Evolutionary conservation across 805 yeast genomes (phyloP).

Genomic region (Clavispora fructus): DNA sequence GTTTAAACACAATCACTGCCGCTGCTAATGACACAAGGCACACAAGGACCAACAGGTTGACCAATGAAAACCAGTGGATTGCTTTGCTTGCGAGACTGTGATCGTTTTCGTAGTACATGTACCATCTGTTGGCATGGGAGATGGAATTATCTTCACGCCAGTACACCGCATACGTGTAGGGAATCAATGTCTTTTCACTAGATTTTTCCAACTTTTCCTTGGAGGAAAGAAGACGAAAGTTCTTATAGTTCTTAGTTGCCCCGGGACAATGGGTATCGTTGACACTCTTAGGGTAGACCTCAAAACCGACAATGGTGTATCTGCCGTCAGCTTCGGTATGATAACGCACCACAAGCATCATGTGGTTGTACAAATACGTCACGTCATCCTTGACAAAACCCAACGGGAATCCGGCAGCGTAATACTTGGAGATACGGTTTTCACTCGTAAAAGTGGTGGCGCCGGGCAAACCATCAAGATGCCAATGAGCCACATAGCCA

Average conservation of each 20-base stretch:
- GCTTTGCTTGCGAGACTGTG: conserved; percentile 36
- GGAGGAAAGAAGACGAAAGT: conserved; percentile 45
- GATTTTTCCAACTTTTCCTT: conserved; percentile 20
- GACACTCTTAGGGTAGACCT: conserved; percentile 82
- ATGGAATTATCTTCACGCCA: conserved; percentile 78
- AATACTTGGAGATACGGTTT: conserved; percentile 57
- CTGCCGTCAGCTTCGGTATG: conserved; percentile 40
- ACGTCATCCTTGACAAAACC: conserved; percentile 60
- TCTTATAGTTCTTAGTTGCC: conserved; percentile 53
- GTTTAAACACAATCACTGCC: conserved; percentile 55
- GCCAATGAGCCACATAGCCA: conserved; percentile 80
- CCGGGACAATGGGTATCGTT: conserved; percentile 69
- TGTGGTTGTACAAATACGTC: conserved; percentile 69
- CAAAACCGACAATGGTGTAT: conserved; percentile 78
- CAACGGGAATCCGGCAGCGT: conserved; percentile 81
- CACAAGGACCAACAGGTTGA: conserved; percentile 66
- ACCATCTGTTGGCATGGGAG: conserved; percentile 69
- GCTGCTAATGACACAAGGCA: conserved; percentile 58
- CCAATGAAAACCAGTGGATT: conserved; percentile 74
- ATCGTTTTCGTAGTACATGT: conserved; percentile 57
- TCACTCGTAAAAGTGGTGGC: conserved; percentile 73
- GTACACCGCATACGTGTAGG: conserved; percentile 79
- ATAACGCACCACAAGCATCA: conserved; percentile 73
- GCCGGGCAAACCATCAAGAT: conserved; percentile 78
- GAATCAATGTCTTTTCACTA: conserved; percentile 39